Evolutionary conservation across 768 basidiomycete genomes (phyloP).

Genomic region (Candolleomyces eurysporus): DNA sequence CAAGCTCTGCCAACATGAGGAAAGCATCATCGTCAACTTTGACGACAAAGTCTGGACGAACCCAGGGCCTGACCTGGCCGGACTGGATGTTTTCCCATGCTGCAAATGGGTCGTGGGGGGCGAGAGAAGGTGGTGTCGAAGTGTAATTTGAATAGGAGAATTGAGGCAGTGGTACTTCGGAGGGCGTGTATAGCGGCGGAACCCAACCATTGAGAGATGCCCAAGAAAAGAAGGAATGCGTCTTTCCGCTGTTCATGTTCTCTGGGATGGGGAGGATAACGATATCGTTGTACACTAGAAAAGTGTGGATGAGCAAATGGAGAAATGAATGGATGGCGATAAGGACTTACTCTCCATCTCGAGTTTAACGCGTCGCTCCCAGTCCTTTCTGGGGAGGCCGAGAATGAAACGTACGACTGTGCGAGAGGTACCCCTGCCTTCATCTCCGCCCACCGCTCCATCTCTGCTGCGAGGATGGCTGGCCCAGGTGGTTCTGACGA

Average conservation of each 20-base stretch:
- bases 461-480: slow-evolving; percentile 74
- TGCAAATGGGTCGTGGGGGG: slow-evolving; percentile 67
- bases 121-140: slow-evolving; percentile 54
- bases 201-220: slow-evolving; percentile 90
- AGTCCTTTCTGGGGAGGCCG: slow-evolving; percentile 77
- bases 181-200: slow-evolving; percentile 65
- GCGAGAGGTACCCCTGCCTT: slow-evolving; percentile 72
- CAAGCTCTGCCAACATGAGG: slow-evolving; percentile 91
- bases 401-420: slow-evolving; percentile 88
- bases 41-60: slow-evolving; percentile 85
- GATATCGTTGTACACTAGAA: slow-evolving; percentile 79
- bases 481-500: slow-evolving; percentile 90
- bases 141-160: slow-evolving; percentile 71
- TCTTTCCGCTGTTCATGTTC: slow-evolving; percentile 97
- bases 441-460: slow-evolving; percentile 69
- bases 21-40: slow-evolving; percentile 97
- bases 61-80: slow-evolving; percentile 58
- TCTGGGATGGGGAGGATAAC: slow-evolving; percentile 80
- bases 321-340: slow-evolving; percentile 4
- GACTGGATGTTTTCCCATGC: slow-evolving; percentile 50
- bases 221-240: slow-evolving; percentile 91
- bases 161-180: slow-evolving; percentile 40
- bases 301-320: slow-evolving; percentile 10
- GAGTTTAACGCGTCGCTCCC: slow-evolving; percentile 74
- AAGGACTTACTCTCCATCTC: slow-evolving; percentile 84